A percentile compares a stretch with the other conserved stretches of the same genome.
These are phyloP conservation scores for Trametes polyzona DNA, from an alignment of 1,284 basidiomycete species.

Conservation along the genomic window DNA sequence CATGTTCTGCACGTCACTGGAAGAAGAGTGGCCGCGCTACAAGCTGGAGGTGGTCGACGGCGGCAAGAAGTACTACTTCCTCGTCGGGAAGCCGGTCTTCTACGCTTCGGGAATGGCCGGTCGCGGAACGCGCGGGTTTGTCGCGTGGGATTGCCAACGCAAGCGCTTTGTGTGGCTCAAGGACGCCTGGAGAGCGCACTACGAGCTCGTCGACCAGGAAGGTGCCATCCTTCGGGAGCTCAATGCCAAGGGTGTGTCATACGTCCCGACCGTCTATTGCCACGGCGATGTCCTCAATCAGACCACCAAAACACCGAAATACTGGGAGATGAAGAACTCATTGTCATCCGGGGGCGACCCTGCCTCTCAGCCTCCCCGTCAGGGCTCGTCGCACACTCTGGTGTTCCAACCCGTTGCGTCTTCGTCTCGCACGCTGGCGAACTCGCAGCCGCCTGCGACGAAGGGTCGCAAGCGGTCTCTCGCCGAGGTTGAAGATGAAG, in stretches of 20 bases:
- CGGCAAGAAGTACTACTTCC: not conserved
- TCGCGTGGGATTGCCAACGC: conserved; percentile 8
- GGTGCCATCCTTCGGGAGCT: conserved; percentile 6
- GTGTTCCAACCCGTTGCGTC: not conserved
- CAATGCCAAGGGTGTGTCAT: not conserved
- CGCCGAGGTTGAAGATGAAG: not conserved
- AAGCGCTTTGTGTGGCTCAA: conserved; percentile 17
- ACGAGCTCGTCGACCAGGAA: conserved; percentile 10
- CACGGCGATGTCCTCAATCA: conserved; percentile 17
- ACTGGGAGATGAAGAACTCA: not conserved
- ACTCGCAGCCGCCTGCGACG: not conserved
- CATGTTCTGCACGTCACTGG: not conserved
- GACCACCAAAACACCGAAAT: not conserved
- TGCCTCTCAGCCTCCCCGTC: not conserved
- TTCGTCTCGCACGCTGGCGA: not conserved
- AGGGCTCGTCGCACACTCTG: not conserved
- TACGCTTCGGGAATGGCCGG: conserved; percentile 1
- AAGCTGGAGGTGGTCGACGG: conserved; percentile 6
- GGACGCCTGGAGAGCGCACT: conserved; percentile 18
- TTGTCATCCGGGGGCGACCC: not conserved
- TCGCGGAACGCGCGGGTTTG: conserved; percentile 17
- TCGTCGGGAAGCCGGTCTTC: conserved; percentile 9
- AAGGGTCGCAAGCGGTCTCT: not conserved
- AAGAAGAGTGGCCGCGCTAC: conserved; percentile 10
- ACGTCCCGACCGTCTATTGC: conserved; percentile 17